Evolutionary conservation across 768 basidiomycete species (phyloP).

Genomic region (Pisolithus sp.): DNA sequence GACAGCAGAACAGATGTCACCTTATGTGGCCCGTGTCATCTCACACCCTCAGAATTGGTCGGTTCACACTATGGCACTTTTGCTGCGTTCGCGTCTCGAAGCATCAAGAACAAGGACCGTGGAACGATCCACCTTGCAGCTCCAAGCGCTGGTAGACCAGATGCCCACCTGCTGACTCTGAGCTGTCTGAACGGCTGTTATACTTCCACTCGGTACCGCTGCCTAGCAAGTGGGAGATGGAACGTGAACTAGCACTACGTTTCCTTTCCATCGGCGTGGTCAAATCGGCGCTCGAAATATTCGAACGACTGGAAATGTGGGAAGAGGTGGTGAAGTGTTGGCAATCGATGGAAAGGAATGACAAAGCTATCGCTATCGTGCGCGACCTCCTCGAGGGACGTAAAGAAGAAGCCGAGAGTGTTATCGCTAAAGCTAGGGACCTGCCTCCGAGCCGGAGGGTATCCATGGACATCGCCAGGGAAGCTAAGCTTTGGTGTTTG

Average conservation of each 20-base stretch:
- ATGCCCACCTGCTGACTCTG: constrained; percentile 86
- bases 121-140: constrained; percentile 86
- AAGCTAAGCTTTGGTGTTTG: constrained; percentile 93
- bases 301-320: constrained; percentile 96
- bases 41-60: constrained; percentile 92
- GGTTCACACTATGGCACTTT: constrained; percentile 91
- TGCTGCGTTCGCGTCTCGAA: constrained; percentile 89
- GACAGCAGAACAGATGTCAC: constrained; percentile 86
- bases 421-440: constrained; percentile 56
- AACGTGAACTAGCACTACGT: constrained; percentile 80
- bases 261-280: constrained; percentile 83
- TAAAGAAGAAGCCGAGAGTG: constrained; percentile 75
- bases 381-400: constrained; percentile 77
- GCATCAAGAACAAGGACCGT: constrained; percentile 84
- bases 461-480: constrained; percentile 56
- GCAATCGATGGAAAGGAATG: constrained; percentile 70
- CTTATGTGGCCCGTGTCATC: constrained; percentile 87
- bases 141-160: constrained; percentile 94
- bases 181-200: constrained; percentile 63
- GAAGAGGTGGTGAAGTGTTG: constrained; percentile 92
- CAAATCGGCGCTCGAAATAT: constrained; percentile 88
- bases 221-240: constrained; percentile 91
- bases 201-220: constrained; percentile 79
- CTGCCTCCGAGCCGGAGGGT: constrained; percentile 35
- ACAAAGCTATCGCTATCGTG: constrained; percentile 76